Percentiles rank a stretch among this genome's conserved stretches.
Evolutionary conservation across 2,329 filamentous ascomycete species (phyloP).

Genomic region (Penicillium sp.): DNA sequence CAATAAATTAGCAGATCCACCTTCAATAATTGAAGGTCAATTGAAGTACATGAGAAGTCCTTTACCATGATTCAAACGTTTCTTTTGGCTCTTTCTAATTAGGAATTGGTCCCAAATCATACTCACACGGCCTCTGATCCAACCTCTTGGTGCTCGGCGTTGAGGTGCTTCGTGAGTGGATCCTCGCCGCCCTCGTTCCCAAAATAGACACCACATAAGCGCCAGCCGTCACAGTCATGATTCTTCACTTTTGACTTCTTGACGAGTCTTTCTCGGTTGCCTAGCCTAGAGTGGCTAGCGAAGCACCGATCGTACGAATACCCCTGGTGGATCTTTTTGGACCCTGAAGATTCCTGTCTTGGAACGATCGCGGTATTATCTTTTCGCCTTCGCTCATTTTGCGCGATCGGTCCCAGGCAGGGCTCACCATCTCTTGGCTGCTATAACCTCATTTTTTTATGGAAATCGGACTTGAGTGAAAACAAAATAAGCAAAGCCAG

Average conservation of each 20-base stretch:
- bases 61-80: background rate
- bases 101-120: background rate
- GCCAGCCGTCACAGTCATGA: background rate
- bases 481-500: background rate
- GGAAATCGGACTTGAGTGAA: background rate
- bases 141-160: background rate
- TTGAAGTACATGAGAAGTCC: background rate
- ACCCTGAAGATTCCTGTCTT: background rate
- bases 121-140: background rate
- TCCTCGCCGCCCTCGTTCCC: background rate
- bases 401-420: background rate
- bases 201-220: conserved; percentile 1
- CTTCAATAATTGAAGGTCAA: no score
- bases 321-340: background rate
- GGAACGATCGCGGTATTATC: background rate
- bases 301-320: background rate
- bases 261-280: background rate
- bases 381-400: background rate
- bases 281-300: background rate
- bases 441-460: background rate
- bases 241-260: background rate
- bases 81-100: background rate
- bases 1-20: background rate
- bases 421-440: background rate
- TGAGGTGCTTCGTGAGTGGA: background rate